Percentiles rank a stretch among this genome's conserved stretches.
Conservation (phyloP, 495 filamentous ascomycete genomes). For the Pseudomonodictys pantanalensis region DNA sequence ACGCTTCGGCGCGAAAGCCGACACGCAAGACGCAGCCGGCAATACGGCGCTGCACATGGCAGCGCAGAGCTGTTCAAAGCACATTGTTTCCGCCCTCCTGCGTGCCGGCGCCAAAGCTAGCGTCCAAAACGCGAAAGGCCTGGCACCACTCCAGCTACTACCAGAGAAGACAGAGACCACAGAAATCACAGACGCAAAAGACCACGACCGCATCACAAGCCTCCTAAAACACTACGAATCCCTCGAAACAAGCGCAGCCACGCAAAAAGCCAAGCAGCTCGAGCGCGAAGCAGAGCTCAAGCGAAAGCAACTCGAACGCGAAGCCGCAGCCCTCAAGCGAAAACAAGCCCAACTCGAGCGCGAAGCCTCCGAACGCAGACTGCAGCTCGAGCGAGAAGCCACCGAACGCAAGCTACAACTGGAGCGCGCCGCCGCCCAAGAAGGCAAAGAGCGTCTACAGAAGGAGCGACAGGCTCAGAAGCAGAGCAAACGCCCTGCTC, state of each 20-base stretch:
- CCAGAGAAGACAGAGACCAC: slow-evolving; percentile 3
- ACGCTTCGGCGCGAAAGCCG: slow-evolving; percentile 4
- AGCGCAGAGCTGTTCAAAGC: neutral
- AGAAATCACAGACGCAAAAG: slow-evolving; percentile 13
- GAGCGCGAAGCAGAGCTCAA: neutral
- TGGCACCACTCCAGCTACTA: neutral
- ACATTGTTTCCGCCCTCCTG: slow-evolving; percentile 6
- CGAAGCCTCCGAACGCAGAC: too few relatives aligned
- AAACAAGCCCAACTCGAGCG: too few relatives aligned
- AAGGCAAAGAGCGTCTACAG: neutral
- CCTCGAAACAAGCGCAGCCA: neutral
- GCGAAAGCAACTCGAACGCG: neutral
- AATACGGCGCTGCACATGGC: slow-evolving; percentile 19
- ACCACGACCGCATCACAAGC: slow-evolving; percentile 7
- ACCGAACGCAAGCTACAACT: neutral
- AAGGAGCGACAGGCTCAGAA: neutral
- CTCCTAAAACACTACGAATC: slow-evolving; percentile 18
- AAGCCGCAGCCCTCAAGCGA: too few relatives aligned
- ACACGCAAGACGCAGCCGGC: slow-evolving; percentile 7
- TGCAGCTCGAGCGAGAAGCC: neutral
- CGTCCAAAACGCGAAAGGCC: slow-evolving; percentile 7
- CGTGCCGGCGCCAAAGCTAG: slow-evolving; percentile 13
- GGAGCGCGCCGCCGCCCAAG: neutral
- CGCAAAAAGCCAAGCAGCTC: neutral
- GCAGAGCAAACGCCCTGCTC: neutral